Evolutionary conservation across 1,284 basidiomycete genomes (phyloP).

Genomic region (Erythrobasidium hasegawianum): DNA sequence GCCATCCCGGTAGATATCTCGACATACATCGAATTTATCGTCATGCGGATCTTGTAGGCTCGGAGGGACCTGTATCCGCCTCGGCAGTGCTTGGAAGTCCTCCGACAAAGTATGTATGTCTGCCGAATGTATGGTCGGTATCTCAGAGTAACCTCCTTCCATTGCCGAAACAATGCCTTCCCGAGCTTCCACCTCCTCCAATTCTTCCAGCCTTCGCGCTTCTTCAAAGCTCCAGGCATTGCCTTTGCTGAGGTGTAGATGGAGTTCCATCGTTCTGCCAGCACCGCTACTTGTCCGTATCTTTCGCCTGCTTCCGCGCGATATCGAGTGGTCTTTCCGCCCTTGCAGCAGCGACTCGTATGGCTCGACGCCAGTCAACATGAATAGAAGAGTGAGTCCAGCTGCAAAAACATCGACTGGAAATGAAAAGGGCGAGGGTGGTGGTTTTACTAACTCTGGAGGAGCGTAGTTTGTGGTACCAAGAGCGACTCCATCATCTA

Average conservation of each 20-base stretch:
- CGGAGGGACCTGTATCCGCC: not conserved
- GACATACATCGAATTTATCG: not conserved
- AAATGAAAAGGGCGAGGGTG: constrained; percentile 50
- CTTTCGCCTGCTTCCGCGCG: constrained; percentile 8
- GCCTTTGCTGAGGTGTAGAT: constrained; percentile 27
- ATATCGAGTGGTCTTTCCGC: constrained; percentile 1
- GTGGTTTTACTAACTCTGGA: constrained; percentile 52
- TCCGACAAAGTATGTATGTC: not conserved
- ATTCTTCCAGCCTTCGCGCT: constrained; percentile 15
- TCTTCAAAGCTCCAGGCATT: constrained; percentile 32
- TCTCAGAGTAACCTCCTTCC: not conserved
- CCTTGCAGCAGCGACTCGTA: constrained; percentile 44
- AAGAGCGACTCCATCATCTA: constrained; percentile 52
- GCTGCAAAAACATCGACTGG: constrained; percentile 55
- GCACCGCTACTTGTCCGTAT: constrained; percentile 23
- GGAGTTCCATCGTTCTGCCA: constrained; percentile 22
- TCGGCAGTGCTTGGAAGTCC: not conserved
- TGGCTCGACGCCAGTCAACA: constrained; percentile 53
- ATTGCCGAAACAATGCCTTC: not conserved
- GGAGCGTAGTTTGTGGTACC: constrained; percentile 55
- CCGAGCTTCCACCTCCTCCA: constrained; percentile 11
- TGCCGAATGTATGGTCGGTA: not conserved
- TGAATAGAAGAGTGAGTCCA: constrained; percentile 54
- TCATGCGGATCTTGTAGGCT: not conserved
- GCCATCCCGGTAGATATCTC: constrained; percentile 13